Evolutionary conservation across 2,329 filamentous ascomycete genomes (phyloP), one percentile per base, ranked within the genome.

Genomic region (Talaromyces sp.): DNA sequence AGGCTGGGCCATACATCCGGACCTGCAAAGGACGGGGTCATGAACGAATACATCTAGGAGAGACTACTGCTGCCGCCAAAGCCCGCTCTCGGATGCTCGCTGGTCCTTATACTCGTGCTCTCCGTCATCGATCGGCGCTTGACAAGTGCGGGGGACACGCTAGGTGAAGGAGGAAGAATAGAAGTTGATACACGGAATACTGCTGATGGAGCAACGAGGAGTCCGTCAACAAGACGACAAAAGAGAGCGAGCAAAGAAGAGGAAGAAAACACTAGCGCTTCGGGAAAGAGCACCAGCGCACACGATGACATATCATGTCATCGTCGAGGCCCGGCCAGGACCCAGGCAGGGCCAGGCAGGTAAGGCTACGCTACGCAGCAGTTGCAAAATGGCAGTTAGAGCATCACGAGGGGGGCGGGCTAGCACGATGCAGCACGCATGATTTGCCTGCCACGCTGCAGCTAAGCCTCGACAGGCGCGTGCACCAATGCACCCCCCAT

Each of bases 41-140:
- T 61, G 28, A 62, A 64, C 36, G 63, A 61, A 63, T 63, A 64
- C 64, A 65, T 64, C 47, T 56, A 58, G 53, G 50, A 36, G 34
- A 31, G 27, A 47, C 54, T 40, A 53, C 23, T 27, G 18, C 18
- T 6, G 44, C n/a, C 14, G 52, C 57, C 47, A 31, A 47, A 50
- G 61, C 33, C 54, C 56, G 28, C 33, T 40, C 33, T 54, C 51
- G 50, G 30, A 40, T 59, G 44, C 12, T 51, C 18, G 9, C 44
- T 56, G 36, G 31, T 33, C 53, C n/a, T 59, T 16, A 50, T 44
- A 56, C 44, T 47, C 23, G 44, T 27, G 44, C 5, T n/a, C 28
- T 53, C 50, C 28, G 30, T 31, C 50, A 53, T 53, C 50, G 50
- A 53, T 53, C 14, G 27, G 23, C 44, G n/a, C 50, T 28, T 33